Base-by-base conservation (phyloP, 1,284 basidiomycete genomes). In the Ganoderma meredithae region DNA sequence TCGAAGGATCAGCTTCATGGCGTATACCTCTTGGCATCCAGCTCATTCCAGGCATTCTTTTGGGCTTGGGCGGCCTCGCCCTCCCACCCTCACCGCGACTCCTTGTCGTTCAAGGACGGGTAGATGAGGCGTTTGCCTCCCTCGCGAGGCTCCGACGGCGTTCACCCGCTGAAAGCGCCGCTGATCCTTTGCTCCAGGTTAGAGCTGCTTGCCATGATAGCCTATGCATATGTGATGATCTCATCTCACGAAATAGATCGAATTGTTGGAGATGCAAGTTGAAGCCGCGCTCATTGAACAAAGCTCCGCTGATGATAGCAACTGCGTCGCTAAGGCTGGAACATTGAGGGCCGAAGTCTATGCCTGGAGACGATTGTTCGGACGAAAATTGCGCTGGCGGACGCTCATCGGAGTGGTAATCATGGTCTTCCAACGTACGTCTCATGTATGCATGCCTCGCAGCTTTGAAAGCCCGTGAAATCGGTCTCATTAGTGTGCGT, bases 371-470 rank as follows among this genome's bases (percentile, higher is more conserved):
- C 80, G 81, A 19, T 81, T 93, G 7, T 89, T 91, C 66, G 79
- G 79, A 13, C 76, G 74, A 1, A 84, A 84, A 65, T 89, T 90
- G 74, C 77, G 85, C 22, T 81, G 83, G 61, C 83, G 91, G 49
- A 93, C 92, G 0, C 78, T 86, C 76, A 85, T 94, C 60, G 92
- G 91, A 1, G 80, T 93, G 9, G 77, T 88, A 72, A 86, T 93
- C 75, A 93, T 93, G 90, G 87, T 92, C 66, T 94, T 93, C 73
- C 92, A 94, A 80, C 92, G 92, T 93, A 72, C 52, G 90, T 81
- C 25, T 25, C 56, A 39, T 22, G 10, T 5, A 9, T 60, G 27
- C 31, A 36, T 15, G 12, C 22, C 53, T 13, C 39, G 47, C 6
- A 41, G 41, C 17, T 31, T 53, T 52, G 25, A 53, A 69, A 8